These are phyloP conservation scores for Salix brachista DNA, from an alignment of 345 rosid species.

Conservation along the genomic window DNA sequence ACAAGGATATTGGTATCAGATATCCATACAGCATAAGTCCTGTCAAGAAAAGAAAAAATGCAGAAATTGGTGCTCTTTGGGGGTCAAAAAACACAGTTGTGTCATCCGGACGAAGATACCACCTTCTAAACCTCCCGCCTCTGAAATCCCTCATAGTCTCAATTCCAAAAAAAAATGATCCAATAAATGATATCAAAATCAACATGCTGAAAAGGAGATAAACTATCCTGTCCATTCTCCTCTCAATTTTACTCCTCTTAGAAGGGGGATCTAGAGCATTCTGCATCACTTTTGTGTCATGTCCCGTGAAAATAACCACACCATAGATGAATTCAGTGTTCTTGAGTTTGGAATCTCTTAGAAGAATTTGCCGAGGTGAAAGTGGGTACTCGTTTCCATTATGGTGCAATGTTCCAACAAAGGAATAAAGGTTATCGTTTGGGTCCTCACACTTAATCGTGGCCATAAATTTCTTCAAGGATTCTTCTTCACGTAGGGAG, in stretches of 20 bases:
- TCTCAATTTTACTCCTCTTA: conserved; percentile 87
- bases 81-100: conserved; percentile 63
- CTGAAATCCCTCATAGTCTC: conserved; percentile 49
- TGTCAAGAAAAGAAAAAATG: conserved; percentile 79
- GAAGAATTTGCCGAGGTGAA: conserved; percentile 67
- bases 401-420: conserved; percentile 63
- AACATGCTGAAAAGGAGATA: conserved; percentile 73
- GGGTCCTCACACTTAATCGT: conserved; percentile 80
- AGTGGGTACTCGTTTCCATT: conserved; percentile 42
- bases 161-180: conserved; percentile 65
- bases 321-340: conserved; percentile 66
- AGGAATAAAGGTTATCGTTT: conserved; percentile 66
- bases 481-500: conserved; percentile 26
- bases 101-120: conserved; percentile 78
- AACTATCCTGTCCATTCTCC: conserved; percentile 80
- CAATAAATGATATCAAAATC: conserved; percentile 57
- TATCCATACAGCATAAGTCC: conserved; percentile 90
- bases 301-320: conserved; percentile 83
- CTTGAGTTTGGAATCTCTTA: conserved; percentile 80
- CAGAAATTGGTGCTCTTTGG: conserved; percentile 44
- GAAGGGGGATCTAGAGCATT: conserved; percentile 83
- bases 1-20: conserved; percentile 85
- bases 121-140: conserved; percentile 46
- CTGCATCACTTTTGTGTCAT: conserved; percentile 94
- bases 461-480: conserved; percentile 41